phyloP scores from a whole-genome alignment of 176 grass and related monocot species.

The Phyllostachys edulis region DNA sequence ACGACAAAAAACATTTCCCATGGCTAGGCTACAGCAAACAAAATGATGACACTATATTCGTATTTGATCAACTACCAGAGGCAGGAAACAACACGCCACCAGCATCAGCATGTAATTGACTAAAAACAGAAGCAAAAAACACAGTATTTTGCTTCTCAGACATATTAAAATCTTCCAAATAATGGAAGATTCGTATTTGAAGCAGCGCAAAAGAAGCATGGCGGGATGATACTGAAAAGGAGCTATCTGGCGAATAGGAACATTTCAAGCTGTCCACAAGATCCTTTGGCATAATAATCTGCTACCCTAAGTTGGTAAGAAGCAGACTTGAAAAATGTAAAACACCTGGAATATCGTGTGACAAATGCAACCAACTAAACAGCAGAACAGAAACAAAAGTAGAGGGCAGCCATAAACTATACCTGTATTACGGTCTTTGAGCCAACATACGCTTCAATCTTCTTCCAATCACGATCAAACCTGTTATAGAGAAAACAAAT shows the following conservation, averaged over 20 bases:
- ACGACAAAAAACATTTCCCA: background rate
- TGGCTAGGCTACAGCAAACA: background rate
- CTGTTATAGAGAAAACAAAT: slow-evolving; percentile 27
- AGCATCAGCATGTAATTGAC: background rate
- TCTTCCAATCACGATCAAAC: slow-evolving; percentile 86
- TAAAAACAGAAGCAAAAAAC: background rate
- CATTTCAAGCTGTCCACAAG: background rate
- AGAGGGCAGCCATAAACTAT: background rate
- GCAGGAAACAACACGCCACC: background rate
- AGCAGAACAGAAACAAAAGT: background rate
- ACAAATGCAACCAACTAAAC: background rate
- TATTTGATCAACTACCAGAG: background rate
- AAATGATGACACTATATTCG: background rate
- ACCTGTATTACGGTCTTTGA: slow-evolving; percentile 89
- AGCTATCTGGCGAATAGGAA: background rate
- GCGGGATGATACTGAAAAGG: background rate
- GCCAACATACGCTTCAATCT: slow-evolving; percentile 66
- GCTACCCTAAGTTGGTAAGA: background rate
- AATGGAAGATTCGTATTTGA: background rate
- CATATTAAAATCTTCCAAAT: background rate
- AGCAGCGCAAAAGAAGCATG: background rate
- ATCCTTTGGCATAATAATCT: background rate
- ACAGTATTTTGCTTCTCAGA: background rate
- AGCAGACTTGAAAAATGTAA: background rate
- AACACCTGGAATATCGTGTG: background rate